Conservation (phyloP, 1,284 basidiomycete species). For the Trichosporon sp. region DNA sequence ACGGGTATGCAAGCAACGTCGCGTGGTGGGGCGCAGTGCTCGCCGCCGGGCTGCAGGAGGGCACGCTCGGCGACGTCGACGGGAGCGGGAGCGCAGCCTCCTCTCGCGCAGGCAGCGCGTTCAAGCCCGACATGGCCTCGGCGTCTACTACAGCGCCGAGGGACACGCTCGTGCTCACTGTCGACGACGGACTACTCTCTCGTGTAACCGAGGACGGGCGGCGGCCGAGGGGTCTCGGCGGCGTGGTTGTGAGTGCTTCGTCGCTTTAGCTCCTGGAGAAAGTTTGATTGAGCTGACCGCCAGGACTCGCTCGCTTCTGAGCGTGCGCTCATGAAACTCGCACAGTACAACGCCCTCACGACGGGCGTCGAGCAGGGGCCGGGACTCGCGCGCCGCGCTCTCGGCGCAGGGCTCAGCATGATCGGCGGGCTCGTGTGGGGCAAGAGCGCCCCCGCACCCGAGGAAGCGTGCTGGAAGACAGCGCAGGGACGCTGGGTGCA, state of each 20-base stretch:
- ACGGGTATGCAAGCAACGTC: constrained; percentile 72
- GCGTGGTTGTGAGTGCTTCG: constrained; percentile 66
- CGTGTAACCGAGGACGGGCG: constrained; percentile 52
- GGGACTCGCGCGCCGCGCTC: constrained; percentile 66
- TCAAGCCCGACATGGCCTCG: background rate
- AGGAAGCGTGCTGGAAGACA: constrained; percentile 62
- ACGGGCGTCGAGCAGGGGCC: constrained; percentile 65
- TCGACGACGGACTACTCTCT: constrained; percentile 60
- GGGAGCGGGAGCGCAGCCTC: background rate
- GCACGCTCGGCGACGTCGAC: constrained; percentile 54
- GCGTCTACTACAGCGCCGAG: constrained; percentile 16
- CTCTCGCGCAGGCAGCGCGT: background rate
- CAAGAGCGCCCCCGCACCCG: constrained; percentile 35
- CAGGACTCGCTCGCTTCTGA: constrained; percentile 33
- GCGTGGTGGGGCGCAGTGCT: constrained; percentile 81
- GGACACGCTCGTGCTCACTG: constrained; percentile 63
- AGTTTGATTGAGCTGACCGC: background rate
- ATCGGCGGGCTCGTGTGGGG: constrained; percentile 38
- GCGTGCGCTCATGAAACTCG: constrained; percentile 44
- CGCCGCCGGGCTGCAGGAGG: constrained; percentile 59
- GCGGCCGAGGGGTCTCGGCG: constrained; percentile 73
- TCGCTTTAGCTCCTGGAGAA: background rate
- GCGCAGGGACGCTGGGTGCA: constrained; percentile 67
- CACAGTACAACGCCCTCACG: constrained; percentile 59
- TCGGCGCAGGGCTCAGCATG: constrained; percentile 81